Evolutionary conservation across 1,284 basidiomycete genomes (phyloP), one percentile per base, ranked within the genome.

Genomic region (Phylloporus sp.): DNA sequence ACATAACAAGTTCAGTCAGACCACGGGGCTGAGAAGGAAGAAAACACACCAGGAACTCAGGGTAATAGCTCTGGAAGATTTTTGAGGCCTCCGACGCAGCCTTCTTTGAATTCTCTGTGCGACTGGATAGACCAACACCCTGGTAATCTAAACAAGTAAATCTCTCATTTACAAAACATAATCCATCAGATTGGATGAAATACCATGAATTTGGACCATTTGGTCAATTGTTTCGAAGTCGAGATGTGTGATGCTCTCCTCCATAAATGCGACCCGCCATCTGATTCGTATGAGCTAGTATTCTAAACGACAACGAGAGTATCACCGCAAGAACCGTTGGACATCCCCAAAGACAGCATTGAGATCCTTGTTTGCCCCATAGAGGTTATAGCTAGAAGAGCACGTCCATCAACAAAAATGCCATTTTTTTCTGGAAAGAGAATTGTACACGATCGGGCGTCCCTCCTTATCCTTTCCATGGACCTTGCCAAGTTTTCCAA

Each of bases 211-310:
- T 78, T 94, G 92, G 32, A 94, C 77, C 80, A 88, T 89, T 75
- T 91, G 90, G 76, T 94, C 92, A n/a, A 89, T 79, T 25, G 84
- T 90, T 69, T 85, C 85, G 73, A 94, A 94, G 76, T 94, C 90
- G 60, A 94, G 83, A 35, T 84, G 72, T n/a, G 81, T 74, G 47
- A 93, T 83, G 67, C 86, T 85, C 74, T 86, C 82, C 77, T 94
- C 92, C 87, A 93, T 92, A 63, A 94, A 84, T 43, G 87, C 86
- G 56, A 94, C 86, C 47, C 93, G 88, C 92, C 92, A 94, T 64
- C 92, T 92, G 66, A 20, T 45, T 45, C 17, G 17, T 39, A 41
- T 73, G 49, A 66, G 70, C 20, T 41, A 17, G 5, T 4, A 17
- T 11, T 39, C 29, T 37, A 67, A 68, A 25, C 25, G 25, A 39